A percentile compares a stretch with the other conserved stretches of the same genome.
Conservation (phyloP, 495 filamentous ascomycete genomes). For the Venustampulla echinocandica region DNA sequence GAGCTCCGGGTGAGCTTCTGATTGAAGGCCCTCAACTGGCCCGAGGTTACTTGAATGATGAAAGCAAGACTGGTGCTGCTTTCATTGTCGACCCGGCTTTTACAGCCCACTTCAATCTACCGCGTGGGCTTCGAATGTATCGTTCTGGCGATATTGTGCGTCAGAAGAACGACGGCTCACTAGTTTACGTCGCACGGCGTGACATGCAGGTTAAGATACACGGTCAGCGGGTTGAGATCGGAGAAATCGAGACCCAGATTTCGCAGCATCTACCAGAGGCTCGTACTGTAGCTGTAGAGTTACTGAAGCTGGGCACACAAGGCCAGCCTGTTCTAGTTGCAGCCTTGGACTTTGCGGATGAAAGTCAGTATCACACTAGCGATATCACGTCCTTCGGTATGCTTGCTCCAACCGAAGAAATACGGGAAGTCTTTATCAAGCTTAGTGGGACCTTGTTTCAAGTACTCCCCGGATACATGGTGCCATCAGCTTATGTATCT, state of each 20-base stretch:
- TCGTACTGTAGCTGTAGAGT: background rate
- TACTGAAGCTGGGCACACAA: background rate
- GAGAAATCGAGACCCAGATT: constrained; percentile 40
- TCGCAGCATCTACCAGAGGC: constrained; percentile 26
- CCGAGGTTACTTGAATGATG: constrained; percentile 36
- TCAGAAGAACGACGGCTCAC: constrained; percentile 30
- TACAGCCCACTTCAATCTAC: background rate
- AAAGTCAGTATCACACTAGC: background rate
- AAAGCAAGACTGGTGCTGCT: constrained; percentile 8
- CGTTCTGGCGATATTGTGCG: constrained; percentile 30
- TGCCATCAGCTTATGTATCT: constrained; percentile 18
- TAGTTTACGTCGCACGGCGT: constrained; percentile 27
- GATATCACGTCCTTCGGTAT: background rate
- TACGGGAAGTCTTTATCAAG: background rate
- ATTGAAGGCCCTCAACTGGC: constrained; percentile 52
- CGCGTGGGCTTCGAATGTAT: constrained; percentile 42
- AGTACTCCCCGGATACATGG: constrained; percentile 22
- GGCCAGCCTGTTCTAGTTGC: background rate
- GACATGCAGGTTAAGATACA: constrained; percentile 27
- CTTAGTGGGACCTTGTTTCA: background rate
- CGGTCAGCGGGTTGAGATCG: constrained; percentile 29
- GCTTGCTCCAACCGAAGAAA: background rate
- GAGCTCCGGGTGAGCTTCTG: constrained; percentile 50
- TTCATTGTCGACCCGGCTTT: constrained; percentile 25
- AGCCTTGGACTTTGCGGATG: constrained; percentile 1